Percentiles rank a stretch among this genome's conserved stretches.
phyloP scores from a whole-genome alignment of 805 yeast species.

The Candida pini region DNA sequence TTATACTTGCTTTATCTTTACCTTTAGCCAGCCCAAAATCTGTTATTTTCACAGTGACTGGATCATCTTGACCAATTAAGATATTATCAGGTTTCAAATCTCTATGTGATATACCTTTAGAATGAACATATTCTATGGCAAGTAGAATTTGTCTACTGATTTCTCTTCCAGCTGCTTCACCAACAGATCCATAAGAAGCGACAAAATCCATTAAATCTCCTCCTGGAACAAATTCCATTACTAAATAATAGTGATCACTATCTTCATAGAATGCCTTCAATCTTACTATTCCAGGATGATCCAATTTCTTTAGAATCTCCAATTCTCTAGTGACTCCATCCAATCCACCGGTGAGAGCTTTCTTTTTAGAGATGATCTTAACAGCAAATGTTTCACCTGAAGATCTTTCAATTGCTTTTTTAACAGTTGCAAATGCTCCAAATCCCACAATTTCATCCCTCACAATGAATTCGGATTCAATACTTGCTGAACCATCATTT shows the following conservation, averaged over 20 bases:
- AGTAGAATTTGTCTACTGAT: slow-evolving; percentile 77
- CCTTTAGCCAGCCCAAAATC: slow-evolving; percentile 96
- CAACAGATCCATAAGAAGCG: slow-evolving; percentile 85
- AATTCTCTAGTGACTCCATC: slow-evolving; percentile 85
- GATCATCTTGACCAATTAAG: slow-evolving; percentile 83
- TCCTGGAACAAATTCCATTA: slow-evolving; percentile 94
- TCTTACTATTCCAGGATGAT: slow-evolving; percentile 82
- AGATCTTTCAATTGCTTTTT: slow-evolving; percentile 78
- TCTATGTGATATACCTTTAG: slow-evolving; percentile 88
- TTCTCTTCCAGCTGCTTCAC: slow-evolving; percentile 85
- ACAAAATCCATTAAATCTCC: slow-evolving; percentile 98
- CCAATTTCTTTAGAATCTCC: slow-evolving; percentile 66
- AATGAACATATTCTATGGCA: slow-evolving; percentile 85
- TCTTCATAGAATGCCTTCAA: slow-evolving; percentile 86
- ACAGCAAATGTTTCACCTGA: slow-evolving; percentile 88
- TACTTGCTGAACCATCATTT: slow-evolving; percentile 20
- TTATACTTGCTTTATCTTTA: slow-evolving; percentile 73
- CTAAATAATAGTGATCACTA: slow-evolving; percentile 69
- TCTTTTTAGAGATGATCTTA: slow-evolving; percentile 79
- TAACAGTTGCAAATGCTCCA: slow-evolving; percentile 97
- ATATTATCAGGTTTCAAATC: slow-evolving; percentile 97
- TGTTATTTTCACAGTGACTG: slow-evolving; percentile 85
- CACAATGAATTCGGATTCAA: slow-evolving; percentile 54
- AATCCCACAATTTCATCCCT: slow-evolving; percentile 86
- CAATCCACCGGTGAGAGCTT: slow-evolving; percentile 67